phyloP scores from a whole-genome alignment of 179 eudicot genomes.

The Spinacia oleracea region DNA sequence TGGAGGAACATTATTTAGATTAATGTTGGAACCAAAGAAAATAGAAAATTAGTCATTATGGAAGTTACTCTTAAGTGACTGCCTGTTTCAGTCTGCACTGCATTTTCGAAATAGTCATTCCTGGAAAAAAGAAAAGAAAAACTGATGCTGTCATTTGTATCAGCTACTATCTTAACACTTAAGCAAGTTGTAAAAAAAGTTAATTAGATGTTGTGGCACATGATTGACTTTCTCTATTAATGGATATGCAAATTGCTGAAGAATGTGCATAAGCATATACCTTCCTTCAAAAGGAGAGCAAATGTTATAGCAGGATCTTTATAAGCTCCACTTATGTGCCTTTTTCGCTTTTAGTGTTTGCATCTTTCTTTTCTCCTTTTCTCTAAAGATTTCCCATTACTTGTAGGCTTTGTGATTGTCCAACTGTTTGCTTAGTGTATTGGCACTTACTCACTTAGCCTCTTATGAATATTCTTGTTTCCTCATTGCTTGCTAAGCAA shows the following conservation, averaged over 20 bases:
- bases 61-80: background rate
- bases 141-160: background rate
- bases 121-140: background rate
- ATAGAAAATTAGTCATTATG: too few species aligned
- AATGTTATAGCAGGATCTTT: background rate
- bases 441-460: background rate
- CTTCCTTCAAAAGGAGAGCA: background rate
- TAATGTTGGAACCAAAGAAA: background rate
- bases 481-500: background rate
- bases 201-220: background rate
- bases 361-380: background rate
- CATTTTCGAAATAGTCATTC: background rate
- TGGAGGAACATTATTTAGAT: background rate
- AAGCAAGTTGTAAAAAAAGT: background rate
- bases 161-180: background rate
- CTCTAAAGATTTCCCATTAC: background rate
- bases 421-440: background rate
- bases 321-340: background rate
- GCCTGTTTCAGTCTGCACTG: background rate
- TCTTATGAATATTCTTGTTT: background rate
- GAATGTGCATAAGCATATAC: background rate
- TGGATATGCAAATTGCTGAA: background rate
- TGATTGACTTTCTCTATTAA: background rate
- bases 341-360: background rate
- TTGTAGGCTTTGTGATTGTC: background rate